Evolutionary conservation across 768 basidiomycete species (phyloP), one percentile per base, ranked within the genome.

Genomic region (Holtermanniella nyarrowii): DNA sequence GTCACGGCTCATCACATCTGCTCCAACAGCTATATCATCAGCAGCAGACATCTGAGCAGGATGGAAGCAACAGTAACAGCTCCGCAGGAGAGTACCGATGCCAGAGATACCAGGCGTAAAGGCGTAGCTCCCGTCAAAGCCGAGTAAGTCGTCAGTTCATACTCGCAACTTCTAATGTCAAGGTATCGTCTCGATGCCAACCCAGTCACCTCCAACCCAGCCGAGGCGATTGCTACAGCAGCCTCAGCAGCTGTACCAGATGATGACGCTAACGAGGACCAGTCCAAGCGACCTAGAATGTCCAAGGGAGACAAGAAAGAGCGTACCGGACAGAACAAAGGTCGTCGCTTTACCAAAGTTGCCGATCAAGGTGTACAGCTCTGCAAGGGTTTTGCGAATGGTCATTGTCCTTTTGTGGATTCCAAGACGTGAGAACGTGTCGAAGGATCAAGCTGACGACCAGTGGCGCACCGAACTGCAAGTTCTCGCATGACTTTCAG

Each of bases 401-500:
- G 76, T 26, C 60, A 74, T 5, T 95, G 90, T 63, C 82, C 85
- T 56, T 80, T 80, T 58, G 85, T 85, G 18, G 71, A 76, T n/a
- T n/a, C n/a, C 48, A 76, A 81, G 81, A 84, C 77, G 1, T 25
- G 23, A 22, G 39, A 27, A 21, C 11, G 5, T n/a, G n/a, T 27
- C 49, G 18, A 14, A 20, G 24, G 25, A 37, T 13, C n/a, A 0
- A 24, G 4, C 16, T 46, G 40, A 7, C 4, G 40, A 45, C 45
- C 11, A 23, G 47, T 16, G 46, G 46, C 27, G 3, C 24, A 16
- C 5, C 52, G 4, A 46, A 84, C 48, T 95, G 91, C 65, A 80
- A 82, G 16, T 84, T 80, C 64, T 81, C 80, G 3, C 91, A 97
- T 69, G 84, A 88, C 60, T 75, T 90, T 49, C 57, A 73, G 7